These are phyloP conservation scores for Ehretia macrophylla DNA, from an alignment of 257 asterid genomes.

Conservation along the genomic window DNA sequence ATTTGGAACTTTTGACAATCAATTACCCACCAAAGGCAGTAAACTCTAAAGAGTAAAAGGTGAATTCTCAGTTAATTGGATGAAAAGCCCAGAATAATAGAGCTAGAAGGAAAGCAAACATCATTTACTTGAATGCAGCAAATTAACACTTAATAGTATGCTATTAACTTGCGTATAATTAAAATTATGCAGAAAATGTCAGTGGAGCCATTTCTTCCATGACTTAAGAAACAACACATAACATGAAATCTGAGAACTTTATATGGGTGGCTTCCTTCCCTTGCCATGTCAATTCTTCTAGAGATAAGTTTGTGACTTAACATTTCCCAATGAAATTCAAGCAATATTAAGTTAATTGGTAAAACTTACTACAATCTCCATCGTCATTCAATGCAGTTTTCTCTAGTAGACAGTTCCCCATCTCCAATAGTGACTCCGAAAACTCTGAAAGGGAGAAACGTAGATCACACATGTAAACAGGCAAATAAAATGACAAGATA, in stretches of 20 bases:
- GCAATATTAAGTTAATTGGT: background rate
- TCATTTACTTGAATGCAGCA: too few species aligned
- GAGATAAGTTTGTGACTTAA: background rate
- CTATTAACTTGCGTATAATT: too few species aligned
- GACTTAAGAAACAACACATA: too few species aligned
- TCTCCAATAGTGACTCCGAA: constrained; percentile 89
- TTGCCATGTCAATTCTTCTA: background rate
- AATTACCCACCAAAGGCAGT: background rate
- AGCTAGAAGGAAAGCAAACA: too few species aligned
- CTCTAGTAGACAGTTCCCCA: constrained; percentile 89
- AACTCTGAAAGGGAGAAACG: constrained; percentile 53
- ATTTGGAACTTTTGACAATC: background rate
- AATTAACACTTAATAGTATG: too few species aligned
- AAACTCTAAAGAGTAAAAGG: background rate
- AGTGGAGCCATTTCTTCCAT: too few species aligned
- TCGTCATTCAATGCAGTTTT: constrained; percentile 59
- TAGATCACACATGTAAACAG: background rate
- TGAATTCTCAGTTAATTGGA: background rate
- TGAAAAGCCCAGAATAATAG: too few species aligned
- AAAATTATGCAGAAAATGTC: too few species aligned
- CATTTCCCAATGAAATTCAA: background rate
- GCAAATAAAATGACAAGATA: background rate
- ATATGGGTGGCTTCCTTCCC: too few species aligned
- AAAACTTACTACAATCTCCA: constrained; percentile 68
- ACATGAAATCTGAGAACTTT: too few species aligned